These are phyloP conservation scores for Candida ficus DNA, from an alignment of 805 yeast genomes.

Conservation along the genomic window DNA sequence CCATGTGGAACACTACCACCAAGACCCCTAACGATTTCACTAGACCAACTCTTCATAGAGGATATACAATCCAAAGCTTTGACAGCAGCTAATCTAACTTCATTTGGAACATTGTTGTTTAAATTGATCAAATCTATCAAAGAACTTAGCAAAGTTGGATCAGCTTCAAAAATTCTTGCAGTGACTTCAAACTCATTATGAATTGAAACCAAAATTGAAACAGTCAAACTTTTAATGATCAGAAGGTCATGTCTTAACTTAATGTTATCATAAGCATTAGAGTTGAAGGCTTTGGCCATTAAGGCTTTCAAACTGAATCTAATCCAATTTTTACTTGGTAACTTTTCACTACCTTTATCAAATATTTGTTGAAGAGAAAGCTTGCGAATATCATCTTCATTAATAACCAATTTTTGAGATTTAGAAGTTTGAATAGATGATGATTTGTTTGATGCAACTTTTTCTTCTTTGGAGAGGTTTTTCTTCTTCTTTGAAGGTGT, in stretches of 20 bases:
- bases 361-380: slow-evolving; percentile 55
- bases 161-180: slow-evolving; percentile 63
- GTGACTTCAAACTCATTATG: slow-evolving; percentile 55
- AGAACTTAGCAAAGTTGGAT: slow-evolving; percentile 63
- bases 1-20: slow-evolving; percentile 91
- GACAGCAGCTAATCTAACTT: slow-evolving; percentile 54
- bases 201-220: slow-evolving; percentile 57
- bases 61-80: slow-evolving; percentile 68
- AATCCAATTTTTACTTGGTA: slow-evolving; percentile 62
- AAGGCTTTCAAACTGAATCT: slow-evolving; percentile 58
- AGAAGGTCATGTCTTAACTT: slow-evolving; percentile 54
- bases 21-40: slow-evolving; percentile 69
- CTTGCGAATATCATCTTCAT: slow-evolving; percentile 53
- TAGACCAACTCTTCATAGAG: slow-evolving; percentile 60
- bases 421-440: slow-evolving; percentile 34
- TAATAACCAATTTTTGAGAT: slow-evolving; percentile 43
- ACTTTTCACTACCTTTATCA: slow-evolving; percentile 48
- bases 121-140: slow-evolving; percentile 71
- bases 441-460: not conserved
- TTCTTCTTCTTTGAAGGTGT: slow-evolving; percentile 21
- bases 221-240: slow-evolving; percentile 58
- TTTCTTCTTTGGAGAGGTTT: slow-evolving; percentile 9
- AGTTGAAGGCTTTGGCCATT: slow-evolving; percentile 68
- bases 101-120: slow-evolving; percentile 48
- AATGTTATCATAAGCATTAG: slow-evolving; percentile 47